phyloP scores from a whole-genome alignment of 2,329 filamentous ascomycete genomes.

The Colletotrichum orchidophilum region DNA sequence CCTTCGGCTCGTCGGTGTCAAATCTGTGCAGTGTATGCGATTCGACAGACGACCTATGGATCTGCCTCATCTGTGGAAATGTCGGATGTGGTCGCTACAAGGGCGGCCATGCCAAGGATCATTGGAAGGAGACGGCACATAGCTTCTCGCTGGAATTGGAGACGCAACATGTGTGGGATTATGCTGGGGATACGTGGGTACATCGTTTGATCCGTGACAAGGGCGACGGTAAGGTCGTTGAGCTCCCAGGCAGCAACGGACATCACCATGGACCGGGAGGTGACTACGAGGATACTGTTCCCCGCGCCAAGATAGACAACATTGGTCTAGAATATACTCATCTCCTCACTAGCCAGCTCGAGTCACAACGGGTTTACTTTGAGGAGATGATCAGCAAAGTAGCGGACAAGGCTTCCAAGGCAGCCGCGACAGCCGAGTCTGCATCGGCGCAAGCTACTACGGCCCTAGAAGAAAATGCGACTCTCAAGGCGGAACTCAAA shows the following conservation, averaged over 20 bases:
- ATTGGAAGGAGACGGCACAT: conserved; percentile 90
- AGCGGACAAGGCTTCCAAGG: conserved; percentile 86
- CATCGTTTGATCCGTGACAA: conserved; percentile 95
- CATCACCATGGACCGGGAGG: conserved; percentile 35
- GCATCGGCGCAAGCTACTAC: conserved; percentile 61
- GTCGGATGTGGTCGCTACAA: conserved; percentile 96
- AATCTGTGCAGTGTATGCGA: conserved; percentile 87
- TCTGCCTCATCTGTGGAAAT: conserved; percentile 92
- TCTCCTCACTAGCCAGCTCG: conserved; percentile 89
- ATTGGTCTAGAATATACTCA: conserved; percentile 96
- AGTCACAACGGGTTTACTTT: conserved; percentile 92
- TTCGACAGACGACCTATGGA: conserved; percentile 86
- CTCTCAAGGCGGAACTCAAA: conserved; percentile 54
- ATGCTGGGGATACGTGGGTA: conserved; percentile 93
- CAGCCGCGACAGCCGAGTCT: conserved; percentile 72
- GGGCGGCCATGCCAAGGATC: conserved; percentile 89
- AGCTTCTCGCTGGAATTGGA: conserved; percentile 92
- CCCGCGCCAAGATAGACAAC: conserved; percentile 73
- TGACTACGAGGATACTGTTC: conserved; percentile 73
- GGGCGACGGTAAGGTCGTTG: conserved; percentile 89
- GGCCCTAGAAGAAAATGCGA: conserved; percentile 55
- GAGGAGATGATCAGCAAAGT: conserved; percentile 91
- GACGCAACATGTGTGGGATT: conserved; percentile 98
- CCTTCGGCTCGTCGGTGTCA: conserved; percentile 67
- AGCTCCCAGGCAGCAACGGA: conserved; percentile 72